A percentile compares a stretch with the other conserved stretches of the same genome.
Conservation (phyloP, 2,329 filamentous ascomycete genomes). For the Trichophyton mentagrophytes region DNA sequence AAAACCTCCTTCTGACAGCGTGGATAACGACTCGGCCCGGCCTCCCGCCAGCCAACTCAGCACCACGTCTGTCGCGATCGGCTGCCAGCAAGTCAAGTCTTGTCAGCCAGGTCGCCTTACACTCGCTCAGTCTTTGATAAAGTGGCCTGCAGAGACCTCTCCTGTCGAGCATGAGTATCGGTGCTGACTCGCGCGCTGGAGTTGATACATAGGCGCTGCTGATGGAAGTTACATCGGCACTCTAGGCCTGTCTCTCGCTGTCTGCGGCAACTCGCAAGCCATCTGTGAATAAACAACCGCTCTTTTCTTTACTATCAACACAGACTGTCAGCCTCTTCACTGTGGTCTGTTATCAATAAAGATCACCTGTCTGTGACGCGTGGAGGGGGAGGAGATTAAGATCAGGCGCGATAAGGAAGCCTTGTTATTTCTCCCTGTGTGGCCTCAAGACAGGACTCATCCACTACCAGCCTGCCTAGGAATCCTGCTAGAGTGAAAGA, state of each 20-base stretch:
- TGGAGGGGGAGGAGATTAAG: not conserved
- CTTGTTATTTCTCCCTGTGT: not conserved
- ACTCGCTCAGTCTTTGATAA: not conserved
- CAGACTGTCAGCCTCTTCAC: not conserved
- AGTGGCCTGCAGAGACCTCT: not conserved
- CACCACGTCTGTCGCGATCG: not conserved
- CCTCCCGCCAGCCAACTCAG: not conserved
- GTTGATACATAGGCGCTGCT: slow-evolving; percentile 5
- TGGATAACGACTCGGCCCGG: not conserved
- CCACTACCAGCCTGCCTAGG: not conserved
- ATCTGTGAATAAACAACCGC: not conserved
- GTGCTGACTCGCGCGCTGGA: not conserved
- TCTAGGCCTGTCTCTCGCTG: not conserved
- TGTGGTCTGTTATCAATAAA: too few relatives aligned
- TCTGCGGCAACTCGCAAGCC: not conserved
- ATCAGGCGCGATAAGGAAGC: not conserved
- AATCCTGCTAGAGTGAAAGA: not conserved
- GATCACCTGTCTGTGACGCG: not conserved
- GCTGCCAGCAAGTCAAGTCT: not conserved
- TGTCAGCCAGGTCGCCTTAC: not conserved
- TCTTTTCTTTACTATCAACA: not conserved
- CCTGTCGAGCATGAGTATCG: not conserved
- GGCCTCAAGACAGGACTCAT: not conserved
- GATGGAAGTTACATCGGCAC: slow-evolving; percentile 6
- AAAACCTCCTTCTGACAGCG: not conserved